phyloP scores from a whole-genome alignment of 345 rosid genomes.

The Salix brachista region DNA sequence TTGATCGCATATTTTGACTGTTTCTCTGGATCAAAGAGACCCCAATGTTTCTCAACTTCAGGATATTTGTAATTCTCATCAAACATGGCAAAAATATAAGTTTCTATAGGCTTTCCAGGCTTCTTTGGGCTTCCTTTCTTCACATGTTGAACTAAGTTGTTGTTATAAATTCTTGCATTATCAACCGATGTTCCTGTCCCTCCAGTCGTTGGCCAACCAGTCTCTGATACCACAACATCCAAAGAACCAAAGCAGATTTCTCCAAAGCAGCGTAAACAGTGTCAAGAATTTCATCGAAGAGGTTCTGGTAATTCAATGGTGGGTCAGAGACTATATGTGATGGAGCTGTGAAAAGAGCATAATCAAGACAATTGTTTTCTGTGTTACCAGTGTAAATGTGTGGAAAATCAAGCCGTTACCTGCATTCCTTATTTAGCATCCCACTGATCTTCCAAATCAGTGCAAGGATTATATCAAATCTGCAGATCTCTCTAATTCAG shows the following conservation, averaged over 20 bases:
- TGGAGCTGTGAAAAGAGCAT: conserved; percentile 37
- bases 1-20: conserved; percentile 45
- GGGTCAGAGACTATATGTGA: conserved; percentile 24
- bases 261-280: conserved; percentile 49
- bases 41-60: conserved; percentile 49
- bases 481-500: no score
- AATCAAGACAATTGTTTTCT: conserved; percentile 29
- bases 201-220: conserved; percentile 61
- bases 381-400: conserved; percentile 23
- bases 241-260: conserved; percentile 47
- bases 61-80: conserved; percentile 48
- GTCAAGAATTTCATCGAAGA: conserved; percentile 54
- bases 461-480: no score
- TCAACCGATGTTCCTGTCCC: conserved; percentile 33
- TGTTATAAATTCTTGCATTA: conserved; percentile 51
- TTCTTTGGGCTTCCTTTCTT: conserved; percentile 38
- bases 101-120: conserved; percentile 47
- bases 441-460: no score
- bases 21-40: conserved; percentile 45
- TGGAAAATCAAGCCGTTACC: no score
- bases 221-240: conserved; percentile 53
- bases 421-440: no score
- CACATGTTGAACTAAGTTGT: conserved; percentile 32
- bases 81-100: conserved; percentile 59
- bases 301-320: conserved; percentile 34